A percentile compares a stretch with the other conserved stretches of the same genome.
phyloP scores from a whole-genome alignment of 139 green algal species.

The Ettlia oleoabundans region DNA sequence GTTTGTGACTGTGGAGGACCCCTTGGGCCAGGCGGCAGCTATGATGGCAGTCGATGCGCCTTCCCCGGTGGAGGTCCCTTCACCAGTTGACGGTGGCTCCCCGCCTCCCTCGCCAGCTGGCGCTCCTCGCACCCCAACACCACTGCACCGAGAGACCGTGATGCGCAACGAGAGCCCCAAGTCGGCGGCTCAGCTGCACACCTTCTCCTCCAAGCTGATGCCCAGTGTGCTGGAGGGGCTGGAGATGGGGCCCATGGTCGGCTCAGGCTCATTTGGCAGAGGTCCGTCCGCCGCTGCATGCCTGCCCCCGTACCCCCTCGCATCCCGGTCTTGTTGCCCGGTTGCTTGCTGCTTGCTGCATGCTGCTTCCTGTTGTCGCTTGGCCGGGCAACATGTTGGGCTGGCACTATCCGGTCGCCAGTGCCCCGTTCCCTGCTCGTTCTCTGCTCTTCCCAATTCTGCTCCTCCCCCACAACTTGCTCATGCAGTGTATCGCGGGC shows the following conservation, averaged over 20 bases:
- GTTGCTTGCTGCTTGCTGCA: no score
- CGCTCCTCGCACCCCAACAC: neutral
- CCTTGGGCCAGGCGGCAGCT: neutral
- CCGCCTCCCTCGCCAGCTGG: neutral
- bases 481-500: constrained; percentile 32
- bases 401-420: no score
- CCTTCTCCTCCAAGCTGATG: constrained; percentile 4
- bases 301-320: neutral
- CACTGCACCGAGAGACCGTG: neutral
- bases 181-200: neutral
- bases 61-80: neutral
- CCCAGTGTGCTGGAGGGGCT: constrained; percentile 17
- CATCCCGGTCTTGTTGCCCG: neutral
- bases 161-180: no score
- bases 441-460: no score
- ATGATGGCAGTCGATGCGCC: neutral
- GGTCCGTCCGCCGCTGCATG: neutral
- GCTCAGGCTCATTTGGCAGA: constrained; percentile 22
- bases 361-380: no score
- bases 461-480: neutral
- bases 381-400: no score
- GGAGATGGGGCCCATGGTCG: constrained; percentile 31
- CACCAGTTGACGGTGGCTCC: no score
- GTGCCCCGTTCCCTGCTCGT: no score
- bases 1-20: constrained; percentile 25